Percentiles rank a stretch among this genome's conserved stretches.
These are phyloP conservation scores for Dalbergia cochinchinensis DNA, from an alignment of 306 rosid species.

Conservation along the genomic window DNA sequence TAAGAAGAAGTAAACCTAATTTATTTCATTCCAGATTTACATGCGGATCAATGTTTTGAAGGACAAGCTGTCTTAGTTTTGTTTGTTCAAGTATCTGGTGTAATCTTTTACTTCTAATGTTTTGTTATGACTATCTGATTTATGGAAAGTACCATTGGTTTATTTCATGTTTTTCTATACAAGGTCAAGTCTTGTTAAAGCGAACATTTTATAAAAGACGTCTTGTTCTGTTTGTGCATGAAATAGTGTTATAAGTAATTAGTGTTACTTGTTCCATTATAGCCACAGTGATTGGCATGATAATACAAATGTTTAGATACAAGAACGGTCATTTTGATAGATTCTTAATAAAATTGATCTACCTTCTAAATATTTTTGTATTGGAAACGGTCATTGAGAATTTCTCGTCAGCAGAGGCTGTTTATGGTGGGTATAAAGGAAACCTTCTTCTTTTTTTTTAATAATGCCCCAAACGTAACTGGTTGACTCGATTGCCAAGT, in stretches of 20 bases:
- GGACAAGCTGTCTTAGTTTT: conserved; percentile 35
- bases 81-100: conserved; percentile 16
- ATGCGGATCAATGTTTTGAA: conserved; percentile 31
- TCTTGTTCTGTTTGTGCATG: not conserved
- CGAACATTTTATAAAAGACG: not conserved
- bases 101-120: conserved; percentile 14
- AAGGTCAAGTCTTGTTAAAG: not conserved
- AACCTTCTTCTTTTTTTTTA: too few relatives aligned
- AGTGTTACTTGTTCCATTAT: not conserved
- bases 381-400: too few relatives aligned
- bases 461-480: too few relatives aligned
- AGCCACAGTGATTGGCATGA: not conserved
- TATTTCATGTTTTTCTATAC: not conserved
- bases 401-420: too few relatives aligned
- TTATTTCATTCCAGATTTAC: not conserved
- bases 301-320: too few relatives aligned
- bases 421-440: too few relatives aligned
- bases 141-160: conserved; percentile 29
- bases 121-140: conserved; percentile 33
- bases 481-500: too few relatives aligned
- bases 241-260: not conserved
- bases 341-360: too few relatives aligned
- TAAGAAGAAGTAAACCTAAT: conserved; percentile 68
- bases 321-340: not conserved
- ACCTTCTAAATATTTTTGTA: too few relatives aligned